Percentiles rank a stretch among this genome's conserved stretches.
Evolutionary conservation across 495 filamentous ascomycete genomes (phyloP).

Genomic region (Aspergillus saccharolyticus): DNA sequence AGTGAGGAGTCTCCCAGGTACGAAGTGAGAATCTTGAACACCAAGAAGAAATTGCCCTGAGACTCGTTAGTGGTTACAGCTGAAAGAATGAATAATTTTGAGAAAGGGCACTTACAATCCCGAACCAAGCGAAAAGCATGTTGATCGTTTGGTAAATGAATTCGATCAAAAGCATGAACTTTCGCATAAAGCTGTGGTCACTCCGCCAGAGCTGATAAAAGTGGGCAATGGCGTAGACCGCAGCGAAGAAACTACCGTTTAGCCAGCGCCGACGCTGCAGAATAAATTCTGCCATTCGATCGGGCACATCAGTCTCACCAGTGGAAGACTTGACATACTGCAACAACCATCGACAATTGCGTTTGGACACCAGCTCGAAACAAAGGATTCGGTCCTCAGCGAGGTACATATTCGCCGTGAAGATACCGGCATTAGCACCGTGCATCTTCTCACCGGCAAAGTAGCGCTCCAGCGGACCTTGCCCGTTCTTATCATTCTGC

Average conservation of each 20-base stretch:
- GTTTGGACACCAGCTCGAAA: slow-evolving; percentile 96
- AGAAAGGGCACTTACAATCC: slow-evolving; percentile 54
- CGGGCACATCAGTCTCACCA: slow-evolving; percentile 97
- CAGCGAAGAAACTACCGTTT: slow-evolving; percentile 98
- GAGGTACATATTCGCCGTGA: slow-evolving; percentile 99
- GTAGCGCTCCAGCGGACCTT: slow-evolving; percentile 93
- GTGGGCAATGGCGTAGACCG: slow-evolving; percentile 90
- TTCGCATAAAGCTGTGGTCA: slow-evolving; percentile 80
- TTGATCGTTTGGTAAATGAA: slow-evolving; percentile 91
- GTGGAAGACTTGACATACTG: slow-evolving; percentile 97
- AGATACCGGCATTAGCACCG: slow-evolving; percentile 90
- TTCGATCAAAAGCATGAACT: slow-evolving; percentile 84
- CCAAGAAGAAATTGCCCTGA: slow-evolving; percentile 95
- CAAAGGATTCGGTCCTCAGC: slow-evolving; percentile 99
- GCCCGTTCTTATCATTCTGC: slow-evolving; percentile 91
- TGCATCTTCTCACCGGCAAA: slow-evolving; percentile 98
- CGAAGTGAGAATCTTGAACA: slow-evolving; percentile 93
- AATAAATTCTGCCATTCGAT: slow-evolving; percentile 90
- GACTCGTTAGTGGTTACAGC: slow-evolving; percentile 8
- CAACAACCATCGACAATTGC: slow-evolving; percentile 93
- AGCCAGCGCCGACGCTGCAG: slow-evolving; percentile 95
- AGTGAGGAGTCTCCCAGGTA: slow-evolving; percentile 66
- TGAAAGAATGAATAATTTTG: background rate
- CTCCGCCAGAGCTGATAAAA: slow-evolving; percentile 93
- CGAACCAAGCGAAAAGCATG: slow-evolving; percentile 99